These are phyloP conservation scores for Aspergillus pseudoviridinutans DNA, from an alignment of 2,329 filamentous ascomycete species.

Conservation along the genomic window DNA sequence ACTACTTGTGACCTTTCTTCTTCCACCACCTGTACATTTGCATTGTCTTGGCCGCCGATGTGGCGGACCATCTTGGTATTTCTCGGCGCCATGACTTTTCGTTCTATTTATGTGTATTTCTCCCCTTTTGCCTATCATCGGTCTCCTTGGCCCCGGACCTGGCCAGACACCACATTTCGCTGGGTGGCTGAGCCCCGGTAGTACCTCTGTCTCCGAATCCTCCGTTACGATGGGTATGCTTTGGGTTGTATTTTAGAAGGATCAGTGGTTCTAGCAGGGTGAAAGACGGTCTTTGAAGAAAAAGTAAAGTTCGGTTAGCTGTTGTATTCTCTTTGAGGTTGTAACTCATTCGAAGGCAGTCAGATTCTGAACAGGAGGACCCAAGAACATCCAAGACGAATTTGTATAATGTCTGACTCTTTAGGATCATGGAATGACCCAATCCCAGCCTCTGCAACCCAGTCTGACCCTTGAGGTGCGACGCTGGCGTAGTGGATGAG, in stretches of 20 bases:
- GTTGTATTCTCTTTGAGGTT: neutral
- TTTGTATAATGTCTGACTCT: neutral
- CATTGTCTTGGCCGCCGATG: conserved; percentile 28
- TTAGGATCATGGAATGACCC: neutral
- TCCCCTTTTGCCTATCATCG: conserved; percentile 3
- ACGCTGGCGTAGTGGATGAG: conserved; percentile 9
- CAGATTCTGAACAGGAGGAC: neutral
- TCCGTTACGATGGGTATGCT: neutral
- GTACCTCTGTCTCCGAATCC: conserved; percentile 5
- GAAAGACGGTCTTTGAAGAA: neutral
- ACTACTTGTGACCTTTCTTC: conserved; percentile 17
- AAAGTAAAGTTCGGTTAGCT: neutral
- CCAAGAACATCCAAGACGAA: neutral
- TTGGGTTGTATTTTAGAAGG: conserved; percentile 12
- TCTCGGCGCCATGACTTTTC: conserved; percentile 30
- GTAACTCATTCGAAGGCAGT: neutral
- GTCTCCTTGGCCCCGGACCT: conserved; percentile 5
- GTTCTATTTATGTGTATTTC: conserved; percentile 8
- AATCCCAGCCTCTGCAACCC: neutral
- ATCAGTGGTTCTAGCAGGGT: conserved; percentile 1
- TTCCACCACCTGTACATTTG: conserved; percentile 28
- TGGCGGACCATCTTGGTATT: conserved; percentile 28
- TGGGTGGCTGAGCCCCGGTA: neutral
- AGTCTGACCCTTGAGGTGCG: neutral
- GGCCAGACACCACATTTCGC: neutral